Evolutionary conservation across 2,329 filamentous ascomycete species (phyloP), one percentile per base, ranked within the genome.

Genomic region (Nemania bipapillata): DNA sequence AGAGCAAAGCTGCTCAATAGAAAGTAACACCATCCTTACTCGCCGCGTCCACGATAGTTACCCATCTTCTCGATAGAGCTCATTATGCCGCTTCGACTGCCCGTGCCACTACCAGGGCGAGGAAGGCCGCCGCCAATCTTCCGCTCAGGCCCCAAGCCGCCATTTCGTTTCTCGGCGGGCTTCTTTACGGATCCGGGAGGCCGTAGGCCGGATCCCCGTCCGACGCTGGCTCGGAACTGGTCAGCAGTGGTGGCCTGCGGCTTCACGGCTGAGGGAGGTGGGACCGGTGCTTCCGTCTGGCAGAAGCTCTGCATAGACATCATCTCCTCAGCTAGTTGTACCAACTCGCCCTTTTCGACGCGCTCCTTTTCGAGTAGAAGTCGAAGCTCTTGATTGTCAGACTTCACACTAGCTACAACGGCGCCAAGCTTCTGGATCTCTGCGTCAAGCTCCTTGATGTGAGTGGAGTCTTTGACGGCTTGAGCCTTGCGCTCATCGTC

Each of bases 61-160:
- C 93, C 93, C 93, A 96, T 96, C 81, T 90, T 89, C 84, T 96
- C 93, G 78, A 96, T 96, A 20, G 91, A 93, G 74, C 86, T 91
- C 90, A 96, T 90, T 76, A 96, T 91, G 65, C 91, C 89, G 76
- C 91, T 92, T 75, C 92, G 80, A 70, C 79, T 76, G 8, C 81
- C 81, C 69, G 81, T 72, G 40, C 83, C 83, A 70, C 83, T 85
- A 68, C 84, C 83, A 15, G 86, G 86, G 69, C 86, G 80, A 45
- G 85, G 83, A 61, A 87, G 74, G 8, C 82, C 84, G 45, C 81
- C 78, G 47, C 71, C 79, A 56, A 83, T 84, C 78, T 81, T 83
- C 52, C 84, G 77, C 72, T 85, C 84, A 66, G 84, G 82, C 32
- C 79, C 76, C 2, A 80, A 75, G 3, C 84, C 80, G 2, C 82